phyloP scores from a whole-genome alignment of 106 monocot genomes.

The Platanthera zijinensis region DNA sequence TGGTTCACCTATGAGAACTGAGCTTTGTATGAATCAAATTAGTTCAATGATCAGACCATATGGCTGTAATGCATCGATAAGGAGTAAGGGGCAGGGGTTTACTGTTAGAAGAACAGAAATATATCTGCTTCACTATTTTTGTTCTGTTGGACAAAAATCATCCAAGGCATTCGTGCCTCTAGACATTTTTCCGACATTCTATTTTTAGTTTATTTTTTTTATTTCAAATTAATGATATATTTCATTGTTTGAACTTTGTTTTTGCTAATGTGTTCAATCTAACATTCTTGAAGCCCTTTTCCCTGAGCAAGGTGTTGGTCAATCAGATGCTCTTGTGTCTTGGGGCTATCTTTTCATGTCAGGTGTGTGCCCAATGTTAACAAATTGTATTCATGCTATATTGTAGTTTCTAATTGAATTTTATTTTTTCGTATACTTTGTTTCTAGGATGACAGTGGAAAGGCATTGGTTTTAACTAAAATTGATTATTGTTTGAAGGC shows the following conservation, averaged over 20 bases:
- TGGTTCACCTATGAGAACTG: too few species aligned
- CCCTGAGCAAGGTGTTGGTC: constrained; percentile 68
- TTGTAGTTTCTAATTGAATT: not conserved
- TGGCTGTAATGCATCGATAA: too few species aligned
- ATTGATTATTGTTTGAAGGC: constrained; percentile 69
- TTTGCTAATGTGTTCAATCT: not conserved
- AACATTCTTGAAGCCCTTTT: constrained; percentile 52
- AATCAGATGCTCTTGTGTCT: constrained; percentile 91
- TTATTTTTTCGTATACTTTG: not conserved
- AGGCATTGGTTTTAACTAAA: constrained; percentile 53
- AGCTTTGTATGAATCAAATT: too few species aligned
- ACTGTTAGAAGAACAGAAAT: too few species aligned
- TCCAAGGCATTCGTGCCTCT: not conserved
- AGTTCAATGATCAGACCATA: too few species aligned
- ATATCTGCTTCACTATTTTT: not conserved
- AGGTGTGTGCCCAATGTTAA: constrained; percentile 35
- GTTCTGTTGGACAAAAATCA: not conserved
- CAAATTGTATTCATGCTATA: not conserved
- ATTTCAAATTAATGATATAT: not conserved
- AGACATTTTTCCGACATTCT: not conserved
- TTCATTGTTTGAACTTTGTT: not conserved
- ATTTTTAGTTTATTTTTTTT: not conserved
- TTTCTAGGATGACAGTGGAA: constrained; percentile 59
- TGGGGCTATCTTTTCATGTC: constrained; percentile 72
- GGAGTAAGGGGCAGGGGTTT: too few species aligned